Conservation (phyloP, 2,329 filamentous ascomycete genomes). For the Coniella lustricola region DNA sequence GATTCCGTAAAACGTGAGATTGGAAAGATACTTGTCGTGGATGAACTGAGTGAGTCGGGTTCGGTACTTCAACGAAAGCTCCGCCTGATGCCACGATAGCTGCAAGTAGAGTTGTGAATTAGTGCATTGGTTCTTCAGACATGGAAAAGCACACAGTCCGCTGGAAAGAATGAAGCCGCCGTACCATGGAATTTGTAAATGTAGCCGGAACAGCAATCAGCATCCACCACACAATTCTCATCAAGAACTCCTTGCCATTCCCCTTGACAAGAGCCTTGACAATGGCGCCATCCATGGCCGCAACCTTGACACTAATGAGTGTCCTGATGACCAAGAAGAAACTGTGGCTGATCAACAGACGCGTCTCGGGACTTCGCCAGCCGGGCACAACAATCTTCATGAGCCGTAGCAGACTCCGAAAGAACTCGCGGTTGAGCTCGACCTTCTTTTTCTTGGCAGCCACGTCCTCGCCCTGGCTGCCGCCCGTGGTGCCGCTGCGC, state of each 20-base stretch:
- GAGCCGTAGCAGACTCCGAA: constrained; percentile 67
- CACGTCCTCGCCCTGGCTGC: constrained; percentile 28
- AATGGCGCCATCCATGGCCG: constrained; percentile 87
- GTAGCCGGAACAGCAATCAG: constrained; percentile 89
- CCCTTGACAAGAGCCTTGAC: constrained; percentile 90
- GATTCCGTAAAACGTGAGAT: constrained; percentile 96
- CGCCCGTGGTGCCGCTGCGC: constrained; percentile 43
- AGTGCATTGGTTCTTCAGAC: not conserved
- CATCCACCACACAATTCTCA: constrained; percentile 97
- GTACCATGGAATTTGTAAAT: constrained; percentile 97
- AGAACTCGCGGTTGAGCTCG: constrained; percentile 80
- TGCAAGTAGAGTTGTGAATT: constrained; percentile 28
- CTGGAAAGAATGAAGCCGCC: constrained; percentile 22
- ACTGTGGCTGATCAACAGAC: constrained; percentile 82
- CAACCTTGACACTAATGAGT: constrained; percentile 89
- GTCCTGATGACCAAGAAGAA: constrained; percentile 88
- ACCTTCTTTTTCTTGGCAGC: constrained; percentile 64
- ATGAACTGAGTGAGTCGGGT: constrained; percentile 90
- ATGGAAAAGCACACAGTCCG: not conserved
- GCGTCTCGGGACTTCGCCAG: constrained; percentile 80
- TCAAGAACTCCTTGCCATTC: constrained; percentile 82
- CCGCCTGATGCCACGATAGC: constrained; percentile 95
- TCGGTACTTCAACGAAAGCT: constrained; percentile 86
- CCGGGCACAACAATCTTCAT: constrained; percentile 84
- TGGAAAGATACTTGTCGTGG: constrained; percentile 91